Conservation (phyloP, 306 rosid species). For the Bauhinia variegata region DNA sequence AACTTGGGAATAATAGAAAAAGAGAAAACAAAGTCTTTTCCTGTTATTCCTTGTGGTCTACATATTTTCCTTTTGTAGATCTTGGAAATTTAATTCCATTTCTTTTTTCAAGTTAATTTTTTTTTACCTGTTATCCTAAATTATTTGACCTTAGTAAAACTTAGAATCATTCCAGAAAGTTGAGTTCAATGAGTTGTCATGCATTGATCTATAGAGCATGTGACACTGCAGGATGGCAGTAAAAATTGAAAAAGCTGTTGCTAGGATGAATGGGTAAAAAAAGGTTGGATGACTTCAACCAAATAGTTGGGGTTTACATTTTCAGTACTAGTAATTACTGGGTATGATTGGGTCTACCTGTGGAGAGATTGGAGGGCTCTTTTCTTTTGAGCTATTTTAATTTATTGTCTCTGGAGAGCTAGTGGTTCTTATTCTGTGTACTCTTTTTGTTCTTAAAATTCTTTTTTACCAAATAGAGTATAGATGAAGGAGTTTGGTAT, state of each 20-base stretch:
- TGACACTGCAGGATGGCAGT: constrained; percentile 7
- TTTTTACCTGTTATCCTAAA: constrained; percentile 13
- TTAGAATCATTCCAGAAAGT: too few species aligned
- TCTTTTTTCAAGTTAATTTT: neutral
- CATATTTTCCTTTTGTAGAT: constrained; percentile 10
- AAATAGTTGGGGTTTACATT: too few species aligned
- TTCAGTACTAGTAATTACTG: too few species aligned
- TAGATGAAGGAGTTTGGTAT: constrained; percentile 11
- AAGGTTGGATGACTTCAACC: neutral
- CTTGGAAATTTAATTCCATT: constrained; percentile 12
- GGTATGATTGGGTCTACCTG: too few species aligned
- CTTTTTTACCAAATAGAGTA: neutral
- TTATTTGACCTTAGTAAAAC: neutral
- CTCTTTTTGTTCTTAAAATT: too few species aligned
- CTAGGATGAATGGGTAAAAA: constrained; percentile 16
- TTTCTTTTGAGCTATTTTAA: too few species aligned
- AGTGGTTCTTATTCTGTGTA: neutral
- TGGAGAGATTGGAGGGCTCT: too few species aligned
- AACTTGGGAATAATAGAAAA: constrained; percentile 10
- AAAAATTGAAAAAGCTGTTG: neutral
- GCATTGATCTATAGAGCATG: neutral
- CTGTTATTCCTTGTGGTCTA: neutral
- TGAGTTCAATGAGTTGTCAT: too few species aligned
- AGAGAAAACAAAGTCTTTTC: constrained; percentile 10
- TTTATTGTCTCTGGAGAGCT: too few species aligned